Evolutionary conservation across 2,329 filamentous ascomycete genomes (phyloP), one percentile per base, ranked within the genome.

Genomic region (Beauveria australis): DNA sequence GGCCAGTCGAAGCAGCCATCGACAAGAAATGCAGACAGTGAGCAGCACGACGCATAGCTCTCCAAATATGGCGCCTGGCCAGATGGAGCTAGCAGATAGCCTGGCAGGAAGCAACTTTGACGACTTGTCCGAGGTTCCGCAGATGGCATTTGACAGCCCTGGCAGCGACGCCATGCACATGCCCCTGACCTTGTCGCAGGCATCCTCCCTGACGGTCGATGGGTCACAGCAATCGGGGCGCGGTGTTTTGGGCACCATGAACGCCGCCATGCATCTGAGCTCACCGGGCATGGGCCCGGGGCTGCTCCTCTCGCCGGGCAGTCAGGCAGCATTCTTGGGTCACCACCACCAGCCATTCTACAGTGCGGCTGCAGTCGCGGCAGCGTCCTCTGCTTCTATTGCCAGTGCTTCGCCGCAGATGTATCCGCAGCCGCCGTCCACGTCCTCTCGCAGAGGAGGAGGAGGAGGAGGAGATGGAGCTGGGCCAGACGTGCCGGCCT

Each of bases 271-370:
- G 56, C 58, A 71, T 10, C 66, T 76, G 33, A 71, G 71, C 19
- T 63, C 74, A 8, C 71, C 74, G 18, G 74, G 75, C 53, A 44
- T 59, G n/a, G 72, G 66, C 24, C 74, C 75, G 28, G 75, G 73
- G 33, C 72, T 74, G 14, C 70, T 78, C 6, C 69, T 77, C 6
- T 68, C 73, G 1, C 68, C 75, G n/a, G 73, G 75, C 49, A 65
- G 70, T 10, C 75, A 74, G 62, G 68, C 54, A 3, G 18, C 46
- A 28, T 76, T 76, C 61, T 67, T 74, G 60, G 62, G 68, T 19
- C 69, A 71, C 52, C 66, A 71, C 26, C 74, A 70, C 9, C 65
- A 70, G 12, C 71, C 70, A 18, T 71, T 69, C 19, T 68, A 68
- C 47, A n/a, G 43, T 8, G 16, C 43, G 16, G 30, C 12, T 19